phyloP scores from a whole-genome alignment of 2,329 filamentous ascomycete species.

The Teratosphaeria viscida region DNA sequence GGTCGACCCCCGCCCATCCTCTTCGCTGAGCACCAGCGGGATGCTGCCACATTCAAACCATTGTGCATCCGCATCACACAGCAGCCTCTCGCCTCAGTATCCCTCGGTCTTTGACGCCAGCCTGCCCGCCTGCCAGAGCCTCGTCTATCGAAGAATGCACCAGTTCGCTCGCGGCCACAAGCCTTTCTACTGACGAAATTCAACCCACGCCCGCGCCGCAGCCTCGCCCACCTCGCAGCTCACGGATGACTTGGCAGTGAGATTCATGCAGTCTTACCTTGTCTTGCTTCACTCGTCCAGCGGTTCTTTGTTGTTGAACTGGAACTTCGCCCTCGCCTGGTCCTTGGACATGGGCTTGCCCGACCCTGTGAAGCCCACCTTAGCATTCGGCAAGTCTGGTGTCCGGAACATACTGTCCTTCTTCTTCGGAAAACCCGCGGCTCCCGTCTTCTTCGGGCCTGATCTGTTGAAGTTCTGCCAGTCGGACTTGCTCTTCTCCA shows the following conservation, averaged over 20 bases:
- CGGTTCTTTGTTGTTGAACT: constrained; percentile 9
- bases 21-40: background rate
- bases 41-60: background rate
- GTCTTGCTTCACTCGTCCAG: background rate
- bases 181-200: background rate
- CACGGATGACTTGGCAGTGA: background rate
- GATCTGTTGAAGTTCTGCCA: constrained; percentile 91
- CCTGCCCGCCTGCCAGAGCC: background rate
- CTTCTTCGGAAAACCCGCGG: constrained; percentile 10
- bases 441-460: constrained; percentile 29
- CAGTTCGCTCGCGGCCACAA: background rate
- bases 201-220: background rate
- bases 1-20: background rate
- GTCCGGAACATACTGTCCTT: constrained; percentile 40
- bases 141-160: background rate
- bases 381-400: constrained; percentile 71
- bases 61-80: background rate
- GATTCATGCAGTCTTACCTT: background rate
- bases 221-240: background rate
- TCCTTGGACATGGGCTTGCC: constrained; percentile 96
- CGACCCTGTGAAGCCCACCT: constrained; percentile 94
- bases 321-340: constrained; percentile 21
- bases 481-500: constrained; percentile 82
- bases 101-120: background rate
- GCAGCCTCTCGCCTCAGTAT: background rate